These are phyloP conservation scores for Trichoderma endophyticum DNA, from an alignment of 2,329 filamentous ascomycete species.

Conservation along the genomic window DNA sequence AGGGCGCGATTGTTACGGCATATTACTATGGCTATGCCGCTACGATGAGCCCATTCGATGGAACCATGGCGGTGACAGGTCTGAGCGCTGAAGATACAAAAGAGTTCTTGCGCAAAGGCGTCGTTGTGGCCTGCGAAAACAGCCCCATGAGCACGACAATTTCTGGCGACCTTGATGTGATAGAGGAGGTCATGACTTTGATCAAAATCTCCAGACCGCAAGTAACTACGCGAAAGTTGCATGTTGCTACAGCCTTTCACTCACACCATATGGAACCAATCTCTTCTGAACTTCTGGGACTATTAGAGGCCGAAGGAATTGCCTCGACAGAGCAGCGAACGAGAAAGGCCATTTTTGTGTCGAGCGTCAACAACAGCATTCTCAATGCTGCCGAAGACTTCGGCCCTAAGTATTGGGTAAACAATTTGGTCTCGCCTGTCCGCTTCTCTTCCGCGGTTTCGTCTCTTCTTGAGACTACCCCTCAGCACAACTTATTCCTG, in stretches of 20 bases:
- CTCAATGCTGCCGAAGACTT: not conserved
- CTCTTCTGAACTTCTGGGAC: not conserved
- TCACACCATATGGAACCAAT: constrained; percentile 32
- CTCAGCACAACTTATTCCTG: constrained; percentile 18
- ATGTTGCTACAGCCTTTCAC: constrained; percentile 26
- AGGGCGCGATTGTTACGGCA: constrained; percentile 29
- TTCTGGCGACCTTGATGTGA: constrained; percentile 28
- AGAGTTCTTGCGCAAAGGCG: constrained; percentile 10
- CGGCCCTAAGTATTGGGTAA: constrained; percentile 25
- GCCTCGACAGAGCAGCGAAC: not conserved
- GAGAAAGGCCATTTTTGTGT: not conserved
- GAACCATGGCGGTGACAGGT: constrained; percentile 31
- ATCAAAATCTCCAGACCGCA: constrained; percentile 10
- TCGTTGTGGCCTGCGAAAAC: constrained; percentile 34
- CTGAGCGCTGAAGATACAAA: constrained; percentile 18
- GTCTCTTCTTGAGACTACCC: not conserved
- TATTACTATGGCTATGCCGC: constrained; percentile 31
- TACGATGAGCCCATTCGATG: constrained; percentile 13
- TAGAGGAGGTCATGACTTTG: constrained; percentile 24
- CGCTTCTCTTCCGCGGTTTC: constrained; percentile 19
- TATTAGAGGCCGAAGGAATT: not conserved
- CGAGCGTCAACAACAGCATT: not conserved
- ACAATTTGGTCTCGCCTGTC: constrained; percentile 29
- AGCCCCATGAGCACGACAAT: constrained; percentile 33
- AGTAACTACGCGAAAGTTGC: constrained; percentile 22